Evolutionary conservation across 176 grass and related monocot genomes (phyloP).

Genomic region (Paspalum notatum): DNA sequence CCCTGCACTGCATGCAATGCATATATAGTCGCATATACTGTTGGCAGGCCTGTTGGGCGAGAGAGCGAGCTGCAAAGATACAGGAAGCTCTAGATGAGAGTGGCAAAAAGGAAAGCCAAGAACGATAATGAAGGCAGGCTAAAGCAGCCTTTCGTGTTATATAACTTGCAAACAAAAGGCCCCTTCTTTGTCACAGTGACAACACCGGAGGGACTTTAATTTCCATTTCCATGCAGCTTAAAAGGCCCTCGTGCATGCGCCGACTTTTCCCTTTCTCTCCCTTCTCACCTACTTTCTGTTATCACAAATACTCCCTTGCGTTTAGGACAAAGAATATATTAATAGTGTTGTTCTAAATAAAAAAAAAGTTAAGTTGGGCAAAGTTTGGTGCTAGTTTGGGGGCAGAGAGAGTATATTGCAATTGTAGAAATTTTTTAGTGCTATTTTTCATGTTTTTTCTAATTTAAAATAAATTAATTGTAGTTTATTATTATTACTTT

Average conservation of each 20-base stretch:
- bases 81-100: slow-evolving; percentile 26
- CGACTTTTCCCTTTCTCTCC: neutral
- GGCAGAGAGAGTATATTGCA: too few relatives aligned
- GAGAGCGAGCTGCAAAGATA: neutral
- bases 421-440: too few relatives aligned
- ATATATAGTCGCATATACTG: slow-evolving; percentile 14
- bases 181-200: slow-evolving; percentile 5
- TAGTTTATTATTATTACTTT: too few relatives aligned
- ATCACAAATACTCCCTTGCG: too few relatives aligned
- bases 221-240: slow-evolving; percentile 42
- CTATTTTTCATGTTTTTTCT: too few relatives aligned
- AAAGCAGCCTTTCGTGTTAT: slow-evolving; percentile 35
- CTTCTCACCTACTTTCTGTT: neutral
- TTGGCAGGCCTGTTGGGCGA: slow-evolving; percentile 10
- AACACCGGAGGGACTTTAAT: neutral
- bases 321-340: too few relatives aligned
- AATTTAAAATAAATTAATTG: too few relatives aligned
- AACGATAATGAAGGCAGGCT: slow-evolving; percentile 21
- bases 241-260: slow-evolving; percentile 33
- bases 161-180: slow-evolving; percentile 29
- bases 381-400: too few relatives aligned
- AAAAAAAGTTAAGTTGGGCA: too few relatives aligned
- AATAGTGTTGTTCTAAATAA: too few relatives aligned
- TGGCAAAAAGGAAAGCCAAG: slow-evolving; percentile 22
- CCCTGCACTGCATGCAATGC: neutral